Percentiles rank a stretch among this genome's conserved stretches.
Evolutionary conservation across 2,329 filamentous ascomycete species (phyloP).

Genomic region (Aspergillus proliferans): DNA sequence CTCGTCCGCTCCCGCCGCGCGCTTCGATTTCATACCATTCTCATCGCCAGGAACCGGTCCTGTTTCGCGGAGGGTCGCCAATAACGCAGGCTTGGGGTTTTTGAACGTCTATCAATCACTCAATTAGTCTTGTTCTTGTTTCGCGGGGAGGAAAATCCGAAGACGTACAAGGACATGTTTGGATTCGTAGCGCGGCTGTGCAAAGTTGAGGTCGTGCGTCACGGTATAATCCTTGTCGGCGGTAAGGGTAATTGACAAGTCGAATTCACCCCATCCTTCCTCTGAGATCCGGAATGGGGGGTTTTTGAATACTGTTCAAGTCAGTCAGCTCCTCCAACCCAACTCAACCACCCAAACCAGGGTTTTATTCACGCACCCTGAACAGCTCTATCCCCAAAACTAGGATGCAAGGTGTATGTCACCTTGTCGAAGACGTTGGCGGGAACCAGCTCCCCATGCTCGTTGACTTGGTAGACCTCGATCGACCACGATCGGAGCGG

Average conservation of each 20-base stretch:
- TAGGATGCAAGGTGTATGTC: slow-evolving; percentile 87
- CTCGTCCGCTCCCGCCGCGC: slow-evolving; percentile 49
- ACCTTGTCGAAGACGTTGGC: slow-evolving; percentile 88
- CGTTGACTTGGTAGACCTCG: slow-evolving; percentile 75
- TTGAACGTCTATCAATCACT: slow-evolving; percentile 60
- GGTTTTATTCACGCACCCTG: slow-evolving; percentile 60
- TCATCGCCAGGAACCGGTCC: slow-evolving; percentile 74
- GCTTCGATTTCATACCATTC: slow-evolving; percentile 59
- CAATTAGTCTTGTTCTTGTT: slow-evolving; percentile 1
- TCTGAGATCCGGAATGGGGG: slow-evolving; percentile 86
- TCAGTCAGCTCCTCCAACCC: background rate
- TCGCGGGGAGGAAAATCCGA: background rate
- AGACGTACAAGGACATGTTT: slow-evolving; percentile 63
- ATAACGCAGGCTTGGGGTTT: slow-evolving; percentile 82
- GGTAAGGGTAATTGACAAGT: slow-evolving; percentile 79
- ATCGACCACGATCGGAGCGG: slow-evolving; percentile 92
- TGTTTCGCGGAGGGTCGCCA: slow-evolving; percentile 72
- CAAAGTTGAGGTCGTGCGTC: slow-evolving; percentile 88
- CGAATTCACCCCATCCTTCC: slow-evolving; percentile 98
- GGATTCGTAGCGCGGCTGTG: slow-evolving; percentile 70
- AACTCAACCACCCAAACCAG: background rate
- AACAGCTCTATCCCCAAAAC: slow-evolving; percentile 71
- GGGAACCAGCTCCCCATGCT: slow-evolving; percentile 74
- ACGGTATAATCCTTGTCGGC: slow-evolving; percentile 82
- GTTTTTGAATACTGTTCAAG: slow-evolving; percentile 62